Evolutionary conservation across 73 alveolate genomes (phyloP), one percentile per base, ranked within the genome.

Genomic region (Breviolum minutum): DNA sequence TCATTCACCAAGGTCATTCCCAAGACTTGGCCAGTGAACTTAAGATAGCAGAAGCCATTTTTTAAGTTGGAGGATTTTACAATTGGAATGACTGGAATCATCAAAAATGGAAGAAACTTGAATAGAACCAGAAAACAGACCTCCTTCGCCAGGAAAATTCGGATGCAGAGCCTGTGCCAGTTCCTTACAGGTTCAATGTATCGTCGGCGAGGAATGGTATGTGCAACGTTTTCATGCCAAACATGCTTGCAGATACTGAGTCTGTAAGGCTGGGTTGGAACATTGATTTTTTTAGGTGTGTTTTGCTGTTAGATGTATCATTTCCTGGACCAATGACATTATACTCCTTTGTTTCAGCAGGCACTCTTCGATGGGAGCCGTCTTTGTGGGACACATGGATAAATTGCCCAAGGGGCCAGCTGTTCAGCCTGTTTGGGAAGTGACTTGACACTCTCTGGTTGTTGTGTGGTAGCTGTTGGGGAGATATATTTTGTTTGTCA

Each of bases 221-320:
- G 12, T 77, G 87, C 87, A 77, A 77, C 27, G 87, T 77, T 2
- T 77, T 77, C 87, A 29, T 77, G 87, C 87, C 87, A n/a, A 77
- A 26, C 64, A 7, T 77, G 64, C 64, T 77, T 7, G 87, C 64
- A 9, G 87, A 19, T 11, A 29, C 14, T 77, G 63, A 22, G 9
- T 29, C 17, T 26, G 11, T 77, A n/a, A 77, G 87, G 87, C 87
- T 32, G 1, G 87, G 87, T 8, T 12, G 11, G 32, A 22, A 10
- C 48, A 11, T 71, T 29, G 32, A 14, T 14, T 71, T 40, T n/a
- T n/a, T n/a, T n/a, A n/a, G n/a, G n/a, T n/a, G n/a, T n/a, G n/a
- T n/a, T n/a, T n/a, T n/a, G n/a, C n/a, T n/a, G n/a, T n/a, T n/a
- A n/a, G n/a, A n/a, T n/a, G n/a, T n/a, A n/a, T n/a, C n/a, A n/a